A percentile compares a stretch with the other conserved stretches of the same genome.
phyloP scores from a whole-genome alignment of 2,329 filamentous ascomycete genomes.

The Sclerotinia trifoliorum region DNA sequence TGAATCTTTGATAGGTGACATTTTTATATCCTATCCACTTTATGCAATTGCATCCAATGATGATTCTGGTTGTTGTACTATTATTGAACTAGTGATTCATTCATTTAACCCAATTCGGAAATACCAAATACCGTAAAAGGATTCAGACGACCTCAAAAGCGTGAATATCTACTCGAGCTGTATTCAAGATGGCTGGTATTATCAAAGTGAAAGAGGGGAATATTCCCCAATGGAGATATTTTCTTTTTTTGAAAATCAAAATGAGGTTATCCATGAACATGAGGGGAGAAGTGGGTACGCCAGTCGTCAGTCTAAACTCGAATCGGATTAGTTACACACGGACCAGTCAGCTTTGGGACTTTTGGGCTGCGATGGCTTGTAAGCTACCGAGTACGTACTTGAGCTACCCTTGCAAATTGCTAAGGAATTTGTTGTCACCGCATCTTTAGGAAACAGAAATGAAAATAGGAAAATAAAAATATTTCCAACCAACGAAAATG shows the following conservation, averaged over 20 bases:
- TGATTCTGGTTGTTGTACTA: neutral
- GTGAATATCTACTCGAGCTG: neutral
- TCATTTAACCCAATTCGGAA: too few relatives aligned
- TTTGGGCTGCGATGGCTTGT: neutral
- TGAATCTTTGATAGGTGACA: neutral
- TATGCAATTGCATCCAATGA: neutral
- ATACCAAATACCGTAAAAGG: neutral
- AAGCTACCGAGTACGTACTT: neutral
- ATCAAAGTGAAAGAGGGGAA: neutral
- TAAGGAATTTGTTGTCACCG: slow-evolving; percentile 17
- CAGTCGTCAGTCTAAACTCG: neutral
- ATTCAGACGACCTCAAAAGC: neutral
- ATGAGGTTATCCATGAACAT: slow-evolving; percentile 17
- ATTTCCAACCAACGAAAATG: too few relatives aligned
- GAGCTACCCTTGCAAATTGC: neutral
- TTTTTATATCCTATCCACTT: neutral
- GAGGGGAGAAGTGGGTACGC: neutral
- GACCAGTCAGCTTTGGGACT: neutral
- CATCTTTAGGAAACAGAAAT: neutral
- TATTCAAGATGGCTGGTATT: neutral
- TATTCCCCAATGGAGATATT: neutral
- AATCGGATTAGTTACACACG: neutral
- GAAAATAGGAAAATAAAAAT: neutral
- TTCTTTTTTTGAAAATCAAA: neutral
- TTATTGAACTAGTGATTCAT: neutral